Conservation (phyloP, 2,329 filamentous ascomycete genomes). For the Drechslerella coelobrocha region DNA sequence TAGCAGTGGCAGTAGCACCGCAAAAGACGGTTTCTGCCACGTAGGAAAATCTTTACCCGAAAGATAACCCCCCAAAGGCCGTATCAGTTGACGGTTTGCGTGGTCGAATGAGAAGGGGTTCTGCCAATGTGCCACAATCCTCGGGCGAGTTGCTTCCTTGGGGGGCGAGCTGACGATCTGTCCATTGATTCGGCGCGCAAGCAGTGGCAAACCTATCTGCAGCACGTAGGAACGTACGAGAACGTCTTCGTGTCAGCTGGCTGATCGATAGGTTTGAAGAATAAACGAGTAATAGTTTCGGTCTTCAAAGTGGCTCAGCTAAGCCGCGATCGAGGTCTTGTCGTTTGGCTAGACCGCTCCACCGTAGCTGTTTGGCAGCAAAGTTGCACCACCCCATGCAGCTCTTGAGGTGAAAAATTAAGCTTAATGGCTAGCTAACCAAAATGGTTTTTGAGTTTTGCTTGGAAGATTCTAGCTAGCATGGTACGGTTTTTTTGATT, state of each 20-base stretch:
- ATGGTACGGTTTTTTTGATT: background rate
- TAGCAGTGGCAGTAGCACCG: background rate
- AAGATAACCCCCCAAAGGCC: constrained; percentile 6
- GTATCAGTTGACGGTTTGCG: constrained; percentile 19
- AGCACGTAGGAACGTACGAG: background rate
- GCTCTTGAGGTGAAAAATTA: too few species aligned
- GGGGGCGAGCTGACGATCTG: constrained; percentile 2
- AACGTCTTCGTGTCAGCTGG: background rate
- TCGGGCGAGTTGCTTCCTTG: background rate
- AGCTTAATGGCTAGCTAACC: background rate
- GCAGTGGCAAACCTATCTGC: background rate
- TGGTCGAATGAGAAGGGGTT: constrained; percentile 18
- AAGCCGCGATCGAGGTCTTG: too few species aligned
- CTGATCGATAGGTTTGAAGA: too few species aligned
- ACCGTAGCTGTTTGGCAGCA: background rate
- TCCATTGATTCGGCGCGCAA: background rate
- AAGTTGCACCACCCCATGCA: too few species aligned
- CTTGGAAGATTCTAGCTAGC: background rate
- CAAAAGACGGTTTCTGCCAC: background rate
- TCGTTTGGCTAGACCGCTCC: too few species aligned
- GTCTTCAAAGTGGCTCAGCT: background rate
- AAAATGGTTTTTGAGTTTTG: background rate
- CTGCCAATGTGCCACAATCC: constrained; percentile 26
- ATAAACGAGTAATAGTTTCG: too few species aligned
- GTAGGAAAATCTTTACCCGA: constrained; percentile 35